These are phyloP conservation scores for Pythium sukuiense DNA, from an alignment of 352 stramenopile genomes.

Conservation along the genomic window DNA sequence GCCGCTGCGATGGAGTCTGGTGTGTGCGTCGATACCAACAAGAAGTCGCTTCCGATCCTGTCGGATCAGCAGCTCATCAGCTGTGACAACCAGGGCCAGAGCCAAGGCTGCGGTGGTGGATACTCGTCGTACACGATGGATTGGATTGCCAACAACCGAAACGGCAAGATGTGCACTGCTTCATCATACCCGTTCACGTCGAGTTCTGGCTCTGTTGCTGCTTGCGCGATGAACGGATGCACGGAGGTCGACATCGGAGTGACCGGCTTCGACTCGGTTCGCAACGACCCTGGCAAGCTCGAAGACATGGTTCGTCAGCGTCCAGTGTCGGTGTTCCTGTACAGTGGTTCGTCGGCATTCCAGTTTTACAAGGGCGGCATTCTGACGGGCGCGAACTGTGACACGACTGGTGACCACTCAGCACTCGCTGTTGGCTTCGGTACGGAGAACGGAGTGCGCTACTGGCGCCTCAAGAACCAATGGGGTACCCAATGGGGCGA, in stretches of 20 bases:
- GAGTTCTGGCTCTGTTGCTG: constrained; percentile 31
- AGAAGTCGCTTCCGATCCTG: constrained; percentile 38
- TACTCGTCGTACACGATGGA: constrained; percentile 61
- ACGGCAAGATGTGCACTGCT: constrained; percentile 56
- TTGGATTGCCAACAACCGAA: constrained; percentile 47
- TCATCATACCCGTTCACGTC: constrained; percentile 54
- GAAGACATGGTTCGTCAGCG: constrained; percentile 49
- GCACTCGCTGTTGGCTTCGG: constrained; percentile 64
- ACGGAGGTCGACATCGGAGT: constrained; percentile 46
- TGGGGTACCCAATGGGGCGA: constrained; percentile 73
- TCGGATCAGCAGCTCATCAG: constrained; percentile 74
- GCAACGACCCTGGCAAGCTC: constrained; percentile 35
- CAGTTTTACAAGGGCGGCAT: constrained; percentile 66
- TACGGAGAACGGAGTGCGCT: constrained; percentile 43
- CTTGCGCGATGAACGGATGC: constrained; percentile 39
- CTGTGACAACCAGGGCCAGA: constrained; percentile 51
- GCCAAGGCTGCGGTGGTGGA: constrained; percentile 56
- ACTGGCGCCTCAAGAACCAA: constrained; percentile 76
- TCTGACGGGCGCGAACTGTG: constrained; percentile 54
- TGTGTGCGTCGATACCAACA: constrained; percentile 41
- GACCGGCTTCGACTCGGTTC: constrained; percentile 48
- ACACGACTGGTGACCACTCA: constrained; percentile 56
- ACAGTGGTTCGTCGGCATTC: constrained; percentile 59
- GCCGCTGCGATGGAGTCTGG: constrained; percentile 59
- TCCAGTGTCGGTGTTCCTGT: constrained; percentile 61